Base-by-base conservation (phyloP, 495 filamentous ascomycete species). In the Trichoderma virens region DNA sequence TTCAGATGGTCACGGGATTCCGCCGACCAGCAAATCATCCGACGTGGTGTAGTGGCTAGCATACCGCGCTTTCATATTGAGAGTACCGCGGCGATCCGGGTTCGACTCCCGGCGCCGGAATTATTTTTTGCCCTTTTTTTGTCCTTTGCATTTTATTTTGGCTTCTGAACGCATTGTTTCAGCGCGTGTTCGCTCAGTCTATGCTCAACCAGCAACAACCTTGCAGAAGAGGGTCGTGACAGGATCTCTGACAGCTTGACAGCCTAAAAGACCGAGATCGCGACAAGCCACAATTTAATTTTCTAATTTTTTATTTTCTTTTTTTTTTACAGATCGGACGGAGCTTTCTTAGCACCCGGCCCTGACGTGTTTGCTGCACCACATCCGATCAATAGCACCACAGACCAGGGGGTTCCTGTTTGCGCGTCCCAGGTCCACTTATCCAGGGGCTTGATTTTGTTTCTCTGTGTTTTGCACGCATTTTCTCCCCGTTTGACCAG, bases 1-100 rank as follows among this genome's bases (percentile, higher is more conserved):
- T n/a, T 51, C 51, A 30, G 51, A 14, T 28, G 51, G 27, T 56
- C 51, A 56, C 51, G 51, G 51, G 51, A 47, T 47, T 23, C 43
- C 43, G 18, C 9, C 13, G 18, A 28, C 51, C 51, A 56, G 20
- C 23, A 18, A 8, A 14, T 20, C 25, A 56, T 56, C 51, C 51
- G 51, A 56, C 51, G 51, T 56, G 51, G 51, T 56, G 51, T 56
- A 56, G 51, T 56, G 51, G 51, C 51, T 56, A 56, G 51, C 51
- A 56, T 56, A 56, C 51, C 16, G 51, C 51, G 51, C 51, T 56
- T 56, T 56, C 51, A 47, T 7, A 47, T 47, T 20, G n/a, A 25
- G 20, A 47, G 43, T 7, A 31, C 51, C 51, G 51, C 51, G 16
- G 51, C 51, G 51, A 56, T 56, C 51, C 51, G 51, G 51, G 51